Percentiles rank a stretch among this genome's conserved stretches.
phyloP scores from a whole-genome alignment of 305 asterid species.

The Withania somnifera region DNA sequence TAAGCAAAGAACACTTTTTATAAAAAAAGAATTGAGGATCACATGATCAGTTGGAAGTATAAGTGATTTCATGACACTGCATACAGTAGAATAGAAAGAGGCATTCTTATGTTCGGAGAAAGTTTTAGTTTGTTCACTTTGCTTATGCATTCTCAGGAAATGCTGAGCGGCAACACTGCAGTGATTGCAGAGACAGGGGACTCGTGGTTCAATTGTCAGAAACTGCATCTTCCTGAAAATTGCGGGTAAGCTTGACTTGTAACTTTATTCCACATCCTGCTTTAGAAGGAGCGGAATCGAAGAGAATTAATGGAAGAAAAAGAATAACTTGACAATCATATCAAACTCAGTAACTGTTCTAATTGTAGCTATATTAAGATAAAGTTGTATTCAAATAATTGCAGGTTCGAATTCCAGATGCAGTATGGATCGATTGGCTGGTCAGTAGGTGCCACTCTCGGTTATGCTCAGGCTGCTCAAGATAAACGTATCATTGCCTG shows the following conservation, averaged over 20 bases:
- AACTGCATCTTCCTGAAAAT: conserved; percentile 53
- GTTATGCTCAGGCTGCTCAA: conserved; percentile 68
- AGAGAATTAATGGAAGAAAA: not conserved
- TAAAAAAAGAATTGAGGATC: not conserved
- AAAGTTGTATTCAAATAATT: not conserved
- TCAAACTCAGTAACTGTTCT: not conserved
- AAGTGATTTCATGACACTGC: not conserved
- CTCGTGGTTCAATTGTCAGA: conserved; percentile 85
- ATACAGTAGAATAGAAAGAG: not conserved
- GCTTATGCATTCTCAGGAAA: conserved; percentile 29
- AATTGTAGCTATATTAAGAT: not conserved
- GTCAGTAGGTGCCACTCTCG: conserved; percentile 91
- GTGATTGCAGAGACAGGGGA: conserved; percentile 81
- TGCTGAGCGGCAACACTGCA: conserved; percentile 48
- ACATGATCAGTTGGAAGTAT: not conserved
- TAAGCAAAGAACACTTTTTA: not conserved
- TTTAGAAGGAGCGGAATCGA: not conserved
- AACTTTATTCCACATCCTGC: not conserved
- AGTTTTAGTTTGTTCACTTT: not conserved
- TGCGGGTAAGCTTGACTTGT: conserved; percentile 36
- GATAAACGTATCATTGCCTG: conserved; percentile 64
- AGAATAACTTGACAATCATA: not conserved
- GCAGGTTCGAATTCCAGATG: conserved; percentile 79
- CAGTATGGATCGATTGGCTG: conserved; percentile 85
- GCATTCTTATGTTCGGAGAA: not conserved